phyloP scores from a whole-genome alignment of 306 rosid genomes.

The Erythrophleum fordii region DNA sequence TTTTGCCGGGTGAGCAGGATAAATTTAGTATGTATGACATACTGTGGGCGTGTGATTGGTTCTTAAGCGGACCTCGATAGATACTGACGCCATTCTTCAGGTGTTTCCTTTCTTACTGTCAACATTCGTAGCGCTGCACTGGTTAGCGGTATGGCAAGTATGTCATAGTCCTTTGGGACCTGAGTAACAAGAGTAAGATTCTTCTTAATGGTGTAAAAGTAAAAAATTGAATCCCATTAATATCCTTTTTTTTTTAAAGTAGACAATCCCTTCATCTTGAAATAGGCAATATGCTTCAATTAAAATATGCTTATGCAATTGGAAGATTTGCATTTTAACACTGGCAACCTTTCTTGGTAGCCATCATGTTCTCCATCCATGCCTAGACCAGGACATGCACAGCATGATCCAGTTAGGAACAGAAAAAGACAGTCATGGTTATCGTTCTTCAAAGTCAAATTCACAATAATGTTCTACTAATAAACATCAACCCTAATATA shows the following conservation, averaged over 20 bases:
- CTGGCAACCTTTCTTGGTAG: neutral
- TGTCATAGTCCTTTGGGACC: slow-evolving; percentile 71
- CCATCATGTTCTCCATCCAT: neutral
- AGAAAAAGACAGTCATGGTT: neutral
- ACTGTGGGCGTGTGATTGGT: neutral
- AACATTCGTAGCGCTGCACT: slow-evolving; percentile 59
- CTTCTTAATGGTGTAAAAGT: neutral
- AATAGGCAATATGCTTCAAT: neutral
- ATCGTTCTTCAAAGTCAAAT: neutral
- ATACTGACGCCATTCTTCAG: slow-evolving; percentile 78
- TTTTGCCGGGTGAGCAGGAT: neutral
- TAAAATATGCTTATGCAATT: neutral
- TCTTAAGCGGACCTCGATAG: slow-evolving; percentile 42
- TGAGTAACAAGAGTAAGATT: slow-evolving; percentile 35
- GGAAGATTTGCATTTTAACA: neutral
- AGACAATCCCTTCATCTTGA: neutral
- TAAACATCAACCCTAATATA: neutral
- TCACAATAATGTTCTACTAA: neutral
- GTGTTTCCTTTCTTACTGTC: slow-evolving; percentile 62
- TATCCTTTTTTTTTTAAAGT: neutral
- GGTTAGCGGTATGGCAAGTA: slow-evolving; percentile 73
- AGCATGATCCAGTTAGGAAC: neutral
- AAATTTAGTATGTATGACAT: neutral
- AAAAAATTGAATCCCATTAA: neutral
- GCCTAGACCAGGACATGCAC: neutral